A percentile compares a stretch with the other conserved stretches of the same genome.
These are phyloP conservation scores for Globisporangium splendens DNA, from an alignment of 352 stramenopile species.

Conservation along the genomic window DNA sequence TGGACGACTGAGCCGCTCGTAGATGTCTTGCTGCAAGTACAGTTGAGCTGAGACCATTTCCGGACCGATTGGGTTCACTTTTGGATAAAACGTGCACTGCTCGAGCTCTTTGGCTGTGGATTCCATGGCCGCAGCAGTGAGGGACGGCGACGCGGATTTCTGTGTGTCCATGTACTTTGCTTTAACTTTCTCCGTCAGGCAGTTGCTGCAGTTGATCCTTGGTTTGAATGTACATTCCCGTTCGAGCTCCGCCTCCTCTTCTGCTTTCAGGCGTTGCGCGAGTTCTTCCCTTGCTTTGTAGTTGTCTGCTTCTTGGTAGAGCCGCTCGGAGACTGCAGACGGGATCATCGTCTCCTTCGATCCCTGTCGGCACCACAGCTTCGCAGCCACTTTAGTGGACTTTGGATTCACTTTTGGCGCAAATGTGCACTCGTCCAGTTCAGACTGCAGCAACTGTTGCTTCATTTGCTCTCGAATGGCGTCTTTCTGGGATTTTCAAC, in stretches of 20 bases:
- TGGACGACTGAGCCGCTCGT: conserved; percentile 71
- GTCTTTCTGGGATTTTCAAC: conserved; percentile 80
- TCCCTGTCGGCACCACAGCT: conserved; percentile 41
- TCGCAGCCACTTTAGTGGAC: conserved; percentile 65
- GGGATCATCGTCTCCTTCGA: conserved; percentile 20
- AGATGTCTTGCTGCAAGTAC: conserved; percentile 85
- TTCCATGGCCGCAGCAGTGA: conserved; percentile 56
- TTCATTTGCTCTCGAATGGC: conserved; percentile 75
- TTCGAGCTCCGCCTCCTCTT: conserved; percentile 69
- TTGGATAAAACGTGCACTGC: conserved; percentile 76
- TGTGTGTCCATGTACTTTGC: conserved; percentile 74
- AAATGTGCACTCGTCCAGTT: conserved; percentile 80
- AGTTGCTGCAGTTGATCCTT: conserved; percentile 45
- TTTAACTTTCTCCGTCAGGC: conserved; percentile 49
- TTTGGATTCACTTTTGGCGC: conserved; percentile 70
- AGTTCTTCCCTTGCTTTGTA: conserved; percentile 74
- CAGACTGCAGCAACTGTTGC: conserved; percentile 66
- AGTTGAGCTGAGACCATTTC: conserved; percentile 83
- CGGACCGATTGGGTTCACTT: conserved; percentile 67
- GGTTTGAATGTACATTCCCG: conserved; percentile 76
- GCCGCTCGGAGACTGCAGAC: conserved; percentile 52
- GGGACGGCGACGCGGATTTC: conserved; percentile 26
- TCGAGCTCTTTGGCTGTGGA: conserved; percentile 56
- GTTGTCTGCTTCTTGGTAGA: conserved; percentile 76
- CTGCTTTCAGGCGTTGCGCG: conserved; percentile 49